Conservation (phyloP, 164 flowering plant genomes). For the Kalanchoe fedtschenkoi region DNA sequence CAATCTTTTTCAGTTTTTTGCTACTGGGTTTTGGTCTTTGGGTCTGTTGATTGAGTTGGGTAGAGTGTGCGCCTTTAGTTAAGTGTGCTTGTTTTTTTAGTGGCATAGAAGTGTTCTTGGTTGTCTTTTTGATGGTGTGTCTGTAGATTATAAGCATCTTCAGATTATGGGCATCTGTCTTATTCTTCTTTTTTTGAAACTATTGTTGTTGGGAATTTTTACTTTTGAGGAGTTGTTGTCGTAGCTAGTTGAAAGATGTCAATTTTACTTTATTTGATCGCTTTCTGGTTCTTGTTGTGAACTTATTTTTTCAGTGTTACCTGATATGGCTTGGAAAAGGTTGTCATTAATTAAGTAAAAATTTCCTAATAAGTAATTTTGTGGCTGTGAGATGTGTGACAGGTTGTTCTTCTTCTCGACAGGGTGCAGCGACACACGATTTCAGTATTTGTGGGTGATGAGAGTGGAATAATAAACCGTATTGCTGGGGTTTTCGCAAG, state of each 20-base stretch:
- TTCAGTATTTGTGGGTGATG: constrained; percentile 96
- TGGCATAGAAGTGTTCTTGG: too few species aligned
- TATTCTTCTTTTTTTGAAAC: not conserved
- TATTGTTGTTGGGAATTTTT: not conserved
- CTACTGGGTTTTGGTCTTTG: not conserved
- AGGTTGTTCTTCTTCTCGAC: not conserved
- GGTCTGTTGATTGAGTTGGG: too few species aligned
- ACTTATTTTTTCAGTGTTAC: not conserved
- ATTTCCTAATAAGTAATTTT: not conserved
- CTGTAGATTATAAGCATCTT: not conserved
- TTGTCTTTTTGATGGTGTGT: not conserved
- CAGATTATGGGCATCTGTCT: not conserved
- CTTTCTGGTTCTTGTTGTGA: too few species aligned
- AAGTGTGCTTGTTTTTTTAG: not conserved
- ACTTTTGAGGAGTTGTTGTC: too few species aligned
- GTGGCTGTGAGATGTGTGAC: not conserved
- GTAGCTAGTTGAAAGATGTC: not conserved
- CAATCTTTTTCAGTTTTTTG: not conserved
- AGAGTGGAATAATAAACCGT: constrained; percentile 95
- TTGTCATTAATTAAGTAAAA: too few species aligned
- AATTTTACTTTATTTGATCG: too few species aligned
- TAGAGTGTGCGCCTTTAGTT: not conserved
- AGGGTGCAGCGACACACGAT: constrained; percentile 79
- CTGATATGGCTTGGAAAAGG: too few species aligned
- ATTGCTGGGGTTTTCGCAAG: constrained; percentile 97